Base-by-base conservation (phyloP, 208 protist genomes). In the Leishmania major region DNA sequence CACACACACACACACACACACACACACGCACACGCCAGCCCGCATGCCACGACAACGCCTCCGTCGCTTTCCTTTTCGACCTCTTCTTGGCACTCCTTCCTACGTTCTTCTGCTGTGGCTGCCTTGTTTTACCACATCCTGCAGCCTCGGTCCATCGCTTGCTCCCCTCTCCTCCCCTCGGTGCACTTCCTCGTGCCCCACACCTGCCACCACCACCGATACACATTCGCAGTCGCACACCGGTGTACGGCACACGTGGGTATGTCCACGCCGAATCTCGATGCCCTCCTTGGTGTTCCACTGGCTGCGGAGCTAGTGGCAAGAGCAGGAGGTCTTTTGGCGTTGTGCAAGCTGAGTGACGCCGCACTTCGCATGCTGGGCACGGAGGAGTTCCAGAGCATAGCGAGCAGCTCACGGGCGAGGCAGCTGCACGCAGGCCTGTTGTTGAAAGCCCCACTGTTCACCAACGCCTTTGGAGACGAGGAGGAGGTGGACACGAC, bases 291-390 rank as follows among this genome's bases (percentile, higher is more conserved):
- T 11, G 92, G 94, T 28, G 13, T 75, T 31, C 59, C 73, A 37
- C 79, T 97, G 37, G 83, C 87, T 19, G 73, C 78, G 13, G 84
- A 93, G 81, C 83, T 97, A 10, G 55, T 93, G 47, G 37, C 67
- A 22, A 86, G 83, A 37, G 89, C 90, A 25, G 93, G 94, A 45
- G 91, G 94, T 13, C 82, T 96, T 64, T 77, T 87, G 28, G 73
- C 49, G 67, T 78, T 97, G 28, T 79, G 87, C n/a, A 85, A 86
- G 28, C 80, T 96, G n/a, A 93, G 83, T 43, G 91, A 96, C 78
- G 79, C 86, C 7, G 89, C 89, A 43, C 82, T 97, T 37, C 90
- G 91, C 5, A 89, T 94, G 69, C 73, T 96, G 35, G 94, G 94
- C 77, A 82, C 86, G 31, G 88, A 93, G 17, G 91, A 94, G 51